Percentiles rank a stretch among this genome's conserved stretches.
Conservation (phyloP, 2,329 filamentous ascomycete genomes). For the Paecilomyces dactylethromorphus region DNA sequence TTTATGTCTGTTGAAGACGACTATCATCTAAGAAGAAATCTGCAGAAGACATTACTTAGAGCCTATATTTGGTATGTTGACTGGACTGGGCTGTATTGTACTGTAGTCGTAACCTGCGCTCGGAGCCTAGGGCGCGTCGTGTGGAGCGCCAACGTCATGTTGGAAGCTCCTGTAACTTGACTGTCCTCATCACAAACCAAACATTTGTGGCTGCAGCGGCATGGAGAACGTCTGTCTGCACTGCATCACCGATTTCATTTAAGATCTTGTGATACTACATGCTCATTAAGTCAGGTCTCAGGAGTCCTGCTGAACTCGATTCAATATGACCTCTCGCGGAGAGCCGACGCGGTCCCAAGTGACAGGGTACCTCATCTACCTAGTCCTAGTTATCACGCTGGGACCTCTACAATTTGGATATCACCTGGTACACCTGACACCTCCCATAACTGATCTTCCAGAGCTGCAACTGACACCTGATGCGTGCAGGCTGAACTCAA, state of each 20-base stretch:
- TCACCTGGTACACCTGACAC: constrained; percentile 60
- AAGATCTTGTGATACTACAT: not conserved
- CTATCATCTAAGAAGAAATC: too few species aligned
- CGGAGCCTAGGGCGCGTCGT: not conserved
- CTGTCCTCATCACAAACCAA: not conserved
- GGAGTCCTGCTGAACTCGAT: not conserved
- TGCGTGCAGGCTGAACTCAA: constrained; percentile 75
- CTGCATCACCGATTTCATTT: not conserved
- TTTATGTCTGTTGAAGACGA: too few species aligned
- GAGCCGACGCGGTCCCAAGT: constrained; percentile 31
- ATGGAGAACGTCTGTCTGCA: not conserved
- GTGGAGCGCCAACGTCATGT: not conserved
- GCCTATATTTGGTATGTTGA: too few species aligned
- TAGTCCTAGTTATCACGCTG: constrained; percentile 70
- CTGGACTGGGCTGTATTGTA: too few species aligned
- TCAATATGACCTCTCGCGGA: constrained; percentile 14
- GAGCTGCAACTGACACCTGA: not conserved
- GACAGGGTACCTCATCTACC: constrained; percentile 70
- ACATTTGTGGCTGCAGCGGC: not conserved
- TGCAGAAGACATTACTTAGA: too few species aligned
- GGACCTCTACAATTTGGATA: constrained; percentile 93
- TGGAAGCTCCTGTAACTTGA: not conserved
- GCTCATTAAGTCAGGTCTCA: not conserved
- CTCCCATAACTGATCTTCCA: not conserved
- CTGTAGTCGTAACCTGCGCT: not conserved